A percentile compares a stretch with the other conserved stretches of the same genome.
Evolutionary conservation across 805 yeast species (phyloP).

Genomic region (Ogataea kodamae): DNA sequence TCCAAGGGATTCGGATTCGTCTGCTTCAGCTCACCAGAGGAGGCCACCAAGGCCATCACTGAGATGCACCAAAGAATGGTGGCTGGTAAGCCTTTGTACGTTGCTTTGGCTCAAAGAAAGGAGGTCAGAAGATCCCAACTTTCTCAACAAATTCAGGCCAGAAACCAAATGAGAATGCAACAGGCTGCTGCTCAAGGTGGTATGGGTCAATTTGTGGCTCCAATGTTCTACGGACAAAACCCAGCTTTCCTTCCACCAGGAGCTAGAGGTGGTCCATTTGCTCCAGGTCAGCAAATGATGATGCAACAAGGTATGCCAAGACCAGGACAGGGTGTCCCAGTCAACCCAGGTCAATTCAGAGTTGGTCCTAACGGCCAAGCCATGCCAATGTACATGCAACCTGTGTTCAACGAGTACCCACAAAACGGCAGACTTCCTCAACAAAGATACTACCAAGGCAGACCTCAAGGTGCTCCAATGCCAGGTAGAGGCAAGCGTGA

Average conservation of each 20-base stretch:
- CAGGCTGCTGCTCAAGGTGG: conserved; percentile 89
- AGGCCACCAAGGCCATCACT: conserved; percentile 96
- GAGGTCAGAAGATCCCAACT: conserved; percentile 96
- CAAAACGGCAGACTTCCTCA: conserved; percentile 50
- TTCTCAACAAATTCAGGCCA: conserved; percentile 96
- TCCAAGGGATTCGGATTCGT: conserved; percentile 99
- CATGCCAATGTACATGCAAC: conserved; percentile 78
- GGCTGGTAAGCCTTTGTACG: conserved; percentile 93
- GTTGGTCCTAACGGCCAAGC: conserved; percentile 85
- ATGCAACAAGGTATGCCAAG: conserved; percentile 61
- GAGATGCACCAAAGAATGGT: conserved; percentile 98
- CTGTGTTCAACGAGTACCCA: conserved; percentile 65
- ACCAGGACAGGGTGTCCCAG: conserved; percentile 55
- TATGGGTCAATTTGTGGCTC: conserved; percentile 81
- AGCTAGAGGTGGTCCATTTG: conserved; percentile 75
- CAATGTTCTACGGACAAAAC: conserved; percentile 83
- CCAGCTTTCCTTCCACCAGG: conserved; percentile 72
- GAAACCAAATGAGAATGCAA: conserved; percentile 97
- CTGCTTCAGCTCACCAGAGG: conserved; percentile 96
- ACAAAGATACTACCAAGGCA: conserved; percentile 44
- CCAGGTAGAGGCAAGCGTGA: conserved; percentile 26
- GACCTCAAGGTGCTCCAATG: conserved; percentile 32
- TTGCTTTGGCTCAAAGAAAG: conserved; percentile 97
- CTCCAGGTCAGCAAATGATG: conserved; percentile 80
- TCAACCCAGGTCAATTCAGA: conserved; percentile 54